Percentiles rank a stretch among this genome's conserved stretches.
These are phyloP conservation scores for Ballota nigra DNA, from an alignment of 257 asterid genomes.

Conservation along the genomic window DNA sequence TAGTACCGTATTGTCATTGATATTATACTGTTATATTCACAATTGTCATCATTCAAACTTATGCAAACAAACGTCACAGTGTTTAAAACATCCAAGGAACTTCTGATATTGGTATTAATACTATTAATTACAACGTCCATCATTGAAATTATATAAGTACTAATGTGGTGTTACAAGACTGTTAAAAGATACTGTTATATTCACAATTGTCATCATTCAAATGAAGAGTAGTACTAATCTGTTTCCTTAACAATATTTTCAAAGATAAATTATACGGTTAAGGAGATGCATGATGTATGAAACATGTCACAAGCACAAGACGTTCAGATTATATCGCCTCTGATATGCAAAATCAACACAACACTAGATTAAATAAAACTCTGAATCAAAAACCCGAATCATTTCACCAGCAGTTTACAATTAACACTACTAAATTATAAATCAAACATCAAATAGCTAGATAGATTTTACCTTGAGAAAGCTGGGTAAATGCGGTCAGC, in stretches of 20 bases:
- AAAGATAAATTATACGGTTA: neutral
- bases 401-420: constrained; percentile 5
- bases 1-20: neutral
- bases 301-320: constrained; percentile 1
- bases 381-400: neutral
- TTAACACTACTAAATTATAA: neutral
- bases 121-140: neutral
- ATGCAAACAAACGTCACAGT: constrained; percentile 7
- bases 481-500: constrained; percentile 79
- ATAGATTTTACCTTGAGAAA: constrained; percentile 35
- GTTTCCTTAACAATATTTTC: neutral
- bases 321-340: neutral
- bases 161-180: neutral
- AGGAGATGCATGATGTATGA: constrained; percentile 6
- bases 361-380: neutral
- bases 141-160: neutral
- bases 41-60: constrained; percentile 1
- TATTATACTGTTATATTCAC: neutral
- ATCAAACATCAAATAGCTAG: neutral
- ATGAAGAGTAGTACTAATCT: neutral
- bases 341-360: constrained; percentile 3
- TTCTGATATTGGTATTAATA: neutral
- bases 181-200: neutral
- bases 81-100: neutral
- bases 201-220: constrained; percentile 6